A percentile compares a stretch with the other conserved stretches of the same genome.
Evolutionary conservation across 2,329 filamentous ascomycete genomes (phyloP).

Genomic region (Fusarium tuaranense): DNA sequence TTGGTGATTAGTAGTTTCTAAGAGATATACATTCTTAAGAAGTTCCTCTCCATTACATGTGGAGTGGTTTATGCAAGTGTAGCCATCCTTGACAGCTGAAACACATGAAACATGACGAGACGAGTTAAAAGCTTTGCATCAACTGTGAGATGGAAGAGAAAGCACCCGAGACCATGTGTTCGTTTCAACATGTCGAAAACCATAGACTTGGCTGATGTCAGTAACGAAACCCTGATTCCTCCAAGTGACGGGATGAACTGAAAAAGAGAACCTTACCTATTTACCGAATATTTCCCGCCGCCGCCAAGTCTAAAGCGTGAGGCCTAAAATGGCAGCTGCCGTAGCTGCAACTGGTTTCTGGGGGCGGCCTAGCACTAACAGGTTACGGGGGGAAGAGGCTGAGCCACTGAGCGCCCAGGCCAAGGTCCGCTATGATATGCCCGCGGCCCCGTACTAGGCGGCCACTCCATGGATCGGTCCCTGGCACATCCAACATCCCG

Average conservation of each 20-base stretch:
- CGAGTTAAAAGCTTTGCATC: not conserved
- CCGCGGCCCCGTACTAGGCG: not conserved
- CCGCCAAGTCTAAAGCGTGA: slow-evolving; percentile 31
- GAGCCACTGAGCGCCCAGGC: slow-evolving; percentile 37
- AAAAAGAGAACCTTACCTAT: slow-evolving; percentile 16
- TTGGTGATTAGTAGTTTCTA: not conserved
- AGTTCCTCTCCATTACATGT: not conserved
- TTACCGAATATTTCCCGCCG: slow-evolving; percentile 43
- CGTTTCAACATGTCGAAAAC: not conserved
- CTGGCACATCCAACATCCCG: slow-evolving; percentile 37
- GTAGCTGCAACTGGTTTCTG: slow-evolving; percentile 9
- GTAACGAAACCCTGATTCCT: not conserved
- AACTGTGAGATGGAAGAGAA: not conserved
- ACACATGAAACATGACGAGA: not conserved
- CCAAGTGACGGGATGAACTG: not conserved
- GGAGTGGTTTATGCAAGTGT: not conserved
- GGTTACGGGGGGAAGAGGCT: slow-evolving; percentile 30
- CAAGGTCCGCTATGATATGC: slow-evolving; percentile 32
- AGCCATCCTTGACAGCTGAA: not conserved
- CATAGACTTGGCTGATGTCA: slow-evolving; percentile 4
- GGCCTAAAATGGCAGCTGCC: slow-evolving; percentile 31
- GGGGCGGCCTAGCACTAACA: slow-evolving; percentile 4
- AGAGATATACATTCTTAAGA: not conserved
- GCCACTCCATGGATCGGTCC: slow-evolving; percentile 11
- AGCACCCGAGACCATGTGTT: not conserved